These are phyloP conservation scores for Oldenlandia corymbosa DNA, from an alignment of 257 asterid species.

Conservation along the genomic window DNA sequence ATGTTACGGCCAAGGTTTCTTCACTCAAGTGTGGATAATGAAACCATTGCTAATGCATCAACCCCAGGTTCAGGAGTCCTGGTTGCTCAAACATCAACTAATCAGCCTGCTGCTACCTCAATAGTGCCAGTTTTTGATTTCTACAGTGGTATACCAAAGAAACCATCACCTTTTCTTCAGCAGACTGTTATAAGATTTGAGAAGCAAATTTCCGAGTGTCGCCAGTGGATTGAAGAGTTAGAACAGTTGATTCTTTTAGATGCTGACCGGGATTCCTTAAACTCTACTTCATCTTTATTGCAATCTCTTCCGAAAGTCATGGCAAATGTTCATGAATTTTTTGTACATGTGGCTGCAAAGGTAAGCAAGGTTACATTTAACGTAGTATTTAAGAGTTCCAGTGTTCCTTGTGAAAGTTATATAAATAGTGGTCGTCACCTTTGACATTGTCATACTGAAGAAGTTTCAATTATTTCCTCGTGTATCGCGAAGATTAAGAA, in stretches of 20 bases:
- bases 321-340: conserved; percentile 86
- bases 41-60: conserved; percentile 41
- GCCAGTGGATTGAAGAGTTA: conserved; percentile 88
- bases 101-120: conserved; percentile 57
- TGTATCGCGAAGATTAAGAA: neutral
- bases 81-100: conserved; percentile 42
- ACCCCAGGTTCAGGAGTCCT: conserved; percentile 63
- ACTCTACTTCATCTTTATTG: conserved; percentile 59
- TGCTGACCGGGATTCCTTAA: conserved; percentile 50
- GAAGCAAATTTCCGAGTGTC: conserved; percentile 76
- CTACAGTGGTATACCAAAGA: conserved; percentile 85
- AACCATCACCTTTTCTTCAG: conserved; percentile 86
- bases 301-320: conserved; percentile 91
- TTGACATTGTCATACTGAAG: neutral
- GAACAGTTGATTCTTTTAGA: conserved; percentile 76
- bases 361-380: conserved; percentile 29
- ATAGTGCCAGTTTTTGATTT: conserved; percentile 64
- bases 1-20: conserved; percentile 80
- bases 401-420: too few relatives aligned
- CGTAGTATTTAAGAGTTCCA: too few relatives aligned
- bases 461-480: neutral
- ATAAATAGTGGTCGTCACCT: neutral
- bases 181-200: conserved; percentile 91
- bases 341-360: conserved; percentile 98
- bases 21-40: conserved; percentile 53